Evolutionary conservation across 2,329 filamentous ascomycete genomes (phyloP).

Genomic region (Ophiostoma pallidulum): DNA sequence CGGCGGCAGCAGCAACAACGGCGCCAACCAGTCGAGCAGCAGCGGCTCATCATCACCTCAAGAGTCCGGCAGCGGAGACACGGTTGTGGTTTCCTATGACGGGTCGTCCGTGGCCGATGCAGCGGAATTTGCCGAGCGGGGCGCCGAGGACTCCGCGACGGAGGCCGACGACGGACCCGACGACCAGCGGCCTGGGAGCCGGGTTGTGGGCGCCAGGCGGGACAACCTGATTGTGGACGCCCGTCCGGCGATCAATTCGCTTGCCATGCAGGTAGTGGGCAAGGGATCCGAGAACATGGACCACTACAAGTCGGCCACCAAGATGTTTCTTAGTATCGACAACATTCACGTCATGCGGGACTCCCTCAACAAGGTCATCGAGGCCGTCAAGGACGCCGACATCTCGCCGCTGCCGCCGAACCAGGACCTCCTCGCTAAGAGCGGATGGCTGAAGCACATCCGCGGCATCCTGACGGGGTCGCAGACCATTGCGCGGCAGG

Average conservation of each 20-base stretch:
- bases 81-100: conserved; percentile 5
- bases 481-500: conserved; percentile 71
- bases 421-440: conserved; percentile 69
- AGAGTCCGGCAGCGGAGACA: background rate
- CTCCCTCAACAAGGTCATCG: conserved; percentile 78
- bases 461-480: conserved; percentile 74
- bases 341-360: conserved; percentile 98
- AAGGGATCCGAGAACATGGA: conserved; percentile 97
- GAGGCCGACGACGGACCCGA: conserved; percentile 26
- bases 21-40: background rate
- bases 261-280: conserved; percentile 87
- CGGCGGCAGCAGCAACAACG: conserved; percentile 15
- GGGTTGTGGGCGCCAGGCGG: conserved; percentile 76
- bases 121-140: conserved; percentile 51
- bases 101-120: conserved; percentile 21
- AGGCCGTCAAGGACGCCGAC: conserved; percentile 87
- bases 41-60: background rate
- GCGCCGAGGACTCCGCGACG: conserved; percentile 39
- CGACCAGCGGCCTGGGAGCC: conserved; percentile 50
- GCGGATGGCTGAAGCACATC: conserved; percentile 88
- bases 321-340: conserved; percentile 89
- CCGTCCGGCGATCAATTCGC: conserved; percentile 84
- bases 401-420: conserved; percentile 74
- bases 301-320: conserved; percentile 84
- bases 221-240: conserved; percentile 94